Evolutionary conservation across 2,329 filamentous ascomycete genomes (phyloP).

Genomic region (Xylaria sp.): DNA sequence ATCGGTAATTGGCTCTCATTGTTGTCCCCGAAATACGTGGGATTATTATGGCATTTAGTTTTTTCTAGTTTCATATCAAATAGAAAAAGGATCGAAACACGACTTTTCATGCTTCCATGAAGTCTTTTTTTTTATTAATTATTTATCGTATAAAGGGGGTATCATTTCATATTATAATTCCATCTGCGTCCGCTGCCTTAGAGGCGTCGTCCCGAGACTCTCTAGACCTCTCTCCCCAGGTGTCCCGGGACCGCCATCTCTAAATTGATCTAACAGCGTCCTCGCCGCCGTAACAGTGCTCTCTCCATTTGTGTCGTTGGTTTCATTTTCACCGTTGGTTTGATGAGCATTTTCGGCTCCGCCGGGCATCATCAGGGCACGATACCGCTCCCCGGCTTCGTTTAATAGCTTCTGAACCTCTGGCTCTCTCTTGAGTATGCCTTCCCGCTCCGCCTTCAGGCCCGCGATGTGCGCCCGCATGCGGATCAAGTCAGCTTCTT

Average conservation of each 20-base stretch:
- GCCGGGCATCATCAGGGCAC: constrained; percentile 50
- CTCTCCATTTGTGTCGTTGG: constrained; percentile 5
- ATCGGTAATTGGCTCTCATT: constrained; percentile 19
- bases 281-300: constrained; percentile 41
- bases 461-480: constrained; percentile 67
- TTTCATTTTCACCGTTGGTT: not conserved
- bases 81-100: constrained; percentile 18
- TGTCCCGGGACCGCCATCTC: constrained; percentile 36
- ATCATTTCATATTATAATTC: constrained; percentile 43
- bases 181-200: constrained; percentile 49
- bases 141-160: constrained; percentile 28
- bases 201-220: constrained; percentile 59
- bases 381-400: constrained; percentile 79
- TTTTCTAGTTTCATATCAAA: constrained; percentile 25
- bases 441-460: constrained; percentile 68
- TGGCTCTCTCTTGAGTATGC: constrained; percentile 74
- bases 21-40: constrained; percentile 24
- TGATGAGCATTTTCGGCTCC: not conserved
- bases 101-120: not conserved
- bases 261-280: constrained; percentile 44
- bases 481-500: constrained; percentile 65
- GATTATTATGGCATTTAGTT: constrained; percentile 33
- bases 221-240: constrained; percentile 56
- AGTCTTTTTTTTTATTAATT: not conserved
- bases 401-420: constrained; percentile 85